These are phyloP conservation scores for Solanum chmielewskii DNA, from an alignment of 257 asterid species.

Conservation along the genomic window DNA sequence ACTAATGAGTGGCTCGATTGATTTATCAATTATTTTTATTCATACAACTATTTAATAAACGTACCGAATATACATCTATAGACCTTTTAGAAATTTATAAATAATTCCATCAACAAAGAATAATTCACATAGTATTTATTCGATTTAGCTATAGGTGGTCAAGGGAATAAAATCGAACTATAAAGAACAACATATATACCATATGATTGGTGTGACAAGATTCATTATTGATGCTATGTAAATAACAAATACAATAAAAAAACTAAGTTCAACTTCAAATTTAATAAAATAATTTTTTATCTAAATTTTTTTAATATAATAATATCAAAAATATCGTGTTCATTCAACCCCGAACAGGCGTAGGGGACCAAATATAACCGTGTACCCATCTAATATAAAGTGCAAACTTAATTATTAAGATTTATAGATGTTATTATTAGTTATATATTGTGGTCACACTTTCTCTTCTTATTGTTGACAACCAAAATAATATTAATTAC, in stretches of 20 bases:
- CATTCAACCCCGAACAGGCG: background rate
- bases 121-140: background rate
- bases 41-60: no score
- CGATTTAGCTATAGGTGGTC: background rate
- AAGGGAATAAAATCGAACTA: background rate
- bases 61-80: background rate
- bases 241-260: background rate
- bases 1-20: background rate
- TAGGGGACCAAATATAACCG: background rate
- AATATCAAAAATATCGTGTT: no score
- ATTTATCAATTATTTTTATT: background rate
- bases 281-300: no score
- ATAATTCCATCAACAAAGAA: background rate
- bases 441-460: background rate
- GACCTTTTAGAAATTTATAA: no score
- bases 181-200: background rate
- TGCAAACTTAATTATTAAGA: background rate
- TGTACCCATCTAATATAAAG: background rate
- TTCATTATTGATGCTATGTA: background rate
- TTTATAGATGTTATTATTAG: background rate
- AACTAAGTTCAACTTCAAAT: background rate
- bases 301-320: no score
- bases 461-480: background rate
- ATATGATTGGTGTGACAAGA: background rate
- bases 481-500: background rate